These are phyloP conservation scores for Lathyrus oleraceus DNA, from an alignment of 306 rosid genomes.

Conservation along the genomic window DNA sequence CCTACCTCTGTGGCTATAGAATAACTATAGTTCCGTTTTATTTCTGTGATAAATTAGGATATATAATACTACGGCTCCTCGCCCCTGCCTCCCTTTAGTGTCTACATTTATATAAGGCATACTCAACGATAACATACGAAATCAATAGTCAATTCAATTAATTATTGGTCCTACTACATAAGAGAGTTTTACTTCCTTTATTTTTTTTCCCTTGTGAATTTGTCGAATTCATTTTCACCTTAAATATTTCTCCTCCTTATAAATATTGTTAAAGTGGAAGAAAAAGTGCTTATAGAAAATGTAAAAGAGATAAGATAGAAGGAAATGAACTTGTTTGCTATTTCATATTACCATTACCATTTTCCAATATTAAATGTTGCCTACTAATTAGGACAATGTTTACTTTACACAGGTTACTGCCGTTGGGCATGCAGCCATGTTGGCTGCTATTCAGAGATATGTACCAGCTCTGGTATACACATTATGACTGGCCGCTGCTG, in stretches of 20 bases:
- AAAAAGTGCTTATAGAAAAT: constrained; percentile 19
- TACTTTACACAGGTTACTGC: constrained; percentile 80
- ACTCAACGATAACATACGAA: too few species aligned
- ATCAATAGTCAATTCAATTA: background rate
- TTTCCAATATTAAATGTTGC: constrained; percentile 26
- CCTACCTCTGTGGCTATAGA: too few species aligned
- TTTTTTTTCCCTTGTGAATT: background rate
- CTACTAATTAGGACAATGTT: constrained; percentile 36
- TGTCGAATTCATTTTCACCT: background rate
- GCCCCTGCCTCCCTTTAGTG: too few species aligned
- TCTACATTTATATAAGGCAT: too few species aligned
- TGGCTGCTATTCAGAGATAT: constrained; percentile 99
- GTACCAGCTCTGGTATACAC: constrained; percentile 82
- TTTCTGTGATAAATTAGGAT: too few species aligned
- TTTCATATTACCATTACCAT: constrained; percentile 20
- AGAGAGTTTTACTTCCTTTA: constrained; percentile 15
- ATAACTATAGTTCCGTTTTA: too few species aligned
- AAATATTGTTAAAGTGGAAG: constrained; percentile 23
- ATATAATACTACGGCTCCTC: too few species aligned
- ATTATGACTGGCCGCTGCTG: background rate
- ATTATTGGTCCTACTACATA: constrained; percentile 7
- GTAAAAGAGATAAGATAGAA: background rate
- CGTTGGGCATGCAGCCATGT: constrained; percentile 97
- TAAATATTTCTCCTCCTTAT: background rate
- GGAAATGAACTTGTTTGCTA: constrained; percentile 16